Percentiles rank a stretch among this genome's conserved stretches.
Conservation (phyloP, 202 grass and related monocot species). For the Bolboschoenoplectus hybrid region DNA sequence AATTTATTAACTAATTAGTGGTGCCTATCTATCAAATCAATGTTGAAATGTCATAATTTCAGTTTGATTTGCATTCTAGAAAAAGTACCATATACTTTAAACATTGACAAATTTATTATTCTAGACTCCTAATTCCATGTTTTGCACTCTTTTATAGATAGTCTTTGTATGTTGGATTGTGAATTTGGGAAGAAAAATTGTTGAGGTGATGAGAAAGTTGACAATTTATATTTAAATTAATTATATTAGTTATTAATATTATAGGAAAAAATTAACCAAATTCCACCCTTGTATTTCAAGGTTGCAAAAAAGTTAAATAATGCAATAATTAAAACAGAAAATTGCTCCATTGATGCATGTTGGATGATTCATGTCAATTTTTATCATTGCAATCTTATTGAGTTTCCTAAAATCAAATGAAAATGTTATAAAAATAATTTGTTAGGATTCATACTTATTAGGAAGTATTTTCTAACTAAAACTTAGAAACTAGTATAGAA, state of each 20-base stretch:
- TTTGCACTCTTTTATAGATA: not conserved
- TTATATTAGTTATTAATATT: not conserved
- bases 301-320: not conserved
- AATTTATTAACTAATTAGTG: too few relatives aligned
- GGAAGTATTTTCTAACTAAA: too few relatives aligned
- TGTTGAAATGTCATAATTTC: too few relatives aligned
- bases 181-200: not conserved
- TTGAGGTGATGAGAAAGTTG: not conserved
- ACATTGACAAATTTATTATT: not conserved
- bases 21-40: too few relatives aligned
- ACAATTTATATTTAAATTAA: not conserved
- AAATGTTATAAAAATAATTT: too few relatives aligned
- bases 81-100: not conserved
- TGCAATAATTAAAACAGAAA: too few relatives aligned
- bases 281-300: not conserved
- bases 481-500: too few relatives aligned
- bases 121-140: not conserved
- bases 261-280: not conserved
- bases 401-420: too few relatives aligned
- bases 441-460: too few relatives aligned
- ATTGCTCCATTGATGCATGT: too few relatives aligned
- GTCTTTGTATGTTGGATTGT: not conserved
- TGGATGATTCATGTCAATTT: too few relatives aligned
- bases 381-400: too few relatives aligned
- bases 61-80: not conserved